Conservation (phyloP, 2,329 filamentous ascomycete species). For the Emydomyces testavorans region DNA sequence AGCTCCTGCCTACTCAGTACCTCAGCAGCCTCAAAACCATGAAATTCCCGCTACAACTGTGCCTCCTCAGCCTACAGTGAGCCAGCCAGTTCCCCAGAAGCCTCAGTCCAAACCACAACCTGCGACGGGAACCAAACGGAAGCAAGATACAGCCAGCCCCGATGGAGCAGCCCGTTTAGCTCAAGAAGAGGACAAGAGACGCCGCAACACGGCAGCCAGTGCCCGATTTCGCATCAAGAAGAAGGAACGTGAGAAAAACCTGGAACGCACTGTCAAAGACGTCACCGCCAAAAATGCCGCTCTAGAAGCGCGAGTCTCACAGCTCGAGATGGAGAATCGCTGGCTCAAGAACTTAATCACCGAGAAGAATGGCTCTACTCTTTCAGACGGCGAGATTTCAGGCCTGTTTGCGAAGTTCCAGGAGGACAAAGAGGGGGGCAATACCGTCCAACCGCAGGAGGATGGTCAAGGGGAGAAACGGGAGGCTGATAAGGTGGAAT, state of each 20-base stretch:
- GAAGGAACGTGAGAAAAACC: conserved; percentile 82
- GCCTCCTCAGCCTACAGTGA: not conserved
- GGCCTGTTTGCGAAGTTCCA: conserved; percentile 33
- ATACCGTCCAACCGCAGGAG: conserved; percentile 15
- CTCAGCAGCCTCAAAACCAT: not conserved
- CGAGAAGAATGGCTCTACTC: conserved; percentile 56
- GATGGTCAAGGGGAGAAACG: conserved; percentile 1
- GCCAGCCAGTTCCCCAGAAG: not conserved
- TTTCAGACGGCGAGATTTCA: conserved; percentile 33
- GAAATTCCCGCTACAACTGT: not conserved
- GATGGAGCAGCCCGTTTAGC: conserved; percentile 62
- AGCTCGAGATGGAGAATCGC: conserved; percentile 73
- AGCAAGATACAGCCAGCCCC: conserved; percentile 37
- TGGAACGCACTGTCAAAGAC: conserved; percentile 71
- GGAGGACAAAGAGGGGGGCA: conserved; percentile 22
- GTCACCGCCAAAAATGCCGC: conserved; percentile 66
- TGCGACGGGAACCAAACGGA: conserved; percentile 11
- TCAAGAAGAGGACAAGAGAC: conserved; percentile 81
- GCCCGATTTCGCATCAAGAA: conserved; percentile 89
- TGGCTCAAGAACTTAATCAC: conserved; percentile 71
- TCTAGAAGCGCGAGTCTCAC: conserved; percentile 60
- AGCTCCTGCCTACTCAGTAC: conserved; percentile 4
- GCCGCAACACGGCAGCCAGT: conserved; percentile 77
- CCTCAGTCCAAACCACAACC: conserved; percentile 3
- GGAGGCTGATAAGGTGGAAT: not conserved